A percentile compares a stretch with the other conserved stretches of the same genome.
These are phyloP conservation scores for Boletellus deceptivus DNA, from an alignment of 1,284 basidiomycete genomes.

Conservation along the genomic window DNA sequence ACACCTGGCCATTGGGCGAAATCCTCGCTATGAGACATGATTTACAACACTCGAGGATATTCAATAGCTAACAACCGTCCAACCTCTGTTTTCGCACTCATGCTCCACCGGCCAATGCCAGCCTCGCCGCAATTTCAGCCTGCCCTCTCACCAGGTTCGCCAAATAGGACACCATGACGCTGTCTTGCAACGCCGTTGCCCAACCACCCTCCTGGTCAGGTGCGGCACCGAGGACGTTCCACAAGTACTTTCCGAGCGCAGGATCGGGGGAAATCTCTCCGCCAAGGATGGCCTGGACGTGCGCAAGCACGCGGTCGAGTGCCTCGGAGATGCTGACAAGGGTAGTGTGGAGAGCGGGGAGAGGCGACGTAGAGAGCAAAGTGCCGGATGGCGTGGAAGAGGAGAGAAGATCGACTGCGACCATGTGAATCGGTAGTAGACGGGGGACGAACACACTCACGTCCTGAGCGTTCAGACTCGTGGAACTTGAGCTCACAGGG, in stretches of 20 bases:
- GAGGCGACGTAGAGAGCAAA: conserved; percentile 18
- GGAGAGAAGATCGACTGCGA: conserved; percentile 70
- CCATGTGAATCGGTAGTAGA: conserved; percentile 8
- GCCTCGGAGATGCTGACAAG: conserved; percentile 48
- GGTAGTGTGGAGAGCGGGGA: conserved; percentile 26
- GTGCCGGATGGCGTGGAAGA: conserved; percentile 31
- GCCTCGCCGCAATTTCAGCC: conserved; percentile 87
- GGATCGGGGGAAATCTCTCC: conserved; percentile 83
- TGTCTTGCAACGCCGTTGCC: conserved; percentile 80
- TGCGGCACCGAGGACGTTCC: conserved; percentile 79
- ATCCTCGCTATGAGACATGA: conserved; percentile 89
- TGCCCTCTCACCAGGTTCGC: conserved; percentile 93
- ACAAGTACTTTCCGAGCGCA: conserved; percentile 87
- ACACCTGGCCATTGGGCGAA: conserved; percentile 97
- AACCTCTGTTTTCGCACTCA: conserved; percentile 10
- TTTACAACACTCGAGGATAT: conserved; percentile 92
- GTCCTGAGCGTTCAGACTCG: conserved; percentile 78
- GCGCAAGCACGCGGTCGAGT: conserved; percentile 83
- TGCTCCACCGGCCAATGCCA: conserved; percentile 67
- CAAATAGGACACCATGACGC: conserved; percentile 92
- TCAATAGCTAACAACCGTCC: conserved; percentile 71
- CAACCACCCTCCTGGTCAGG: conserved; percentile 74
- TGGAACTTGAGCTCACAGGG: conserved; percentile 81
- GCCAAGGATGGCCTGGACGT: conserved; percentile 81
- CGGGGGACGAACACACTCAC: conserved; percentile 46